phyloP scores from a whole-genome alignment of 768 basidiomycete species.

The Galerina marginata region DNA sequence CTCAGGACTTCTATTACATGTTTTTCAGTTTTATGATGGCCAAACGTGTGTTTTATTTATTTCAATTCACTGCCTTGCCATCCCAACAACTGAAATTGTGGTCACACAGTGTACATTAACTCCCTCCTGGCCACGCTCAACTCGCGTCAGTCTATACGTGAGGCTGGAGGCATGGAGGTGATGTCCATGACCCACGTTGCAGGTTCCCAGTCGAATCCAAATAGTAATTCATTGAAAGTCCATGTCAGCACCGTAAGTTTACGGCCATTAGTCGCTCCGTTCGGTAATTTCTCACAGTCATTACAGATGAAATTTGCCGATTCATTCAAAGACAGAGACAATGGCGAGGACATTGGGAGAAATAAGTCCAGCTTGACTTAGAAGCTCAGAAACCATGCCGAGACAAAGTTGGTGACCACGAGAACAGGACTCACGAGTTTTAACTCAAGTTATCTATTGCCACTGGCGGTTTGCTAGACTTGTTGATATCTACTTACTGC shows the following conservation, averaged over 20 bases:
- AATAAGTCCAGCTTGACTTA: no score
- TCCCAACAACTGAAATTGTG: not conserved
- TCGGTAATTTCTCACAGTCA: not conserved
- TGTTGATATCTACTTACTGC: no score
- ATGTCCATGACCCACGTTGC: slow-evolving; percentile 3
- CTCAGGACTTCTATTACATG: slow-evolving; percentile 1
- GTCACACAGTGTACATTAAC: slow-evolving; percentile 2
- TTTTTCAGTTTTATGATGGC: slow-evolving; percentile 4
- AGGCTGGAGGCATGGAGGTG: not conserved
- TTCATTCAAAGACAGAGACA: slow-evolving; percentile 2
- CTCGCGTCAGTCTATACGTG: slow-evolving; percentile 1
- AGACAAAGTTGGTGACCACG: no score
- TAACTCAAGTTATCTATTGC: no score
- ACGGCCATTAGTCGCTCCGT: not conserved
- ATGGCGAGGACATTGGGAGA: no score
- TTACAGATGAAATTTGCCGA: slow-evolving; percentile 3
- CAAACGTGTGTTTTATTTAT: not conserved
- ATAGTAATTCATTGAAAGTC: not conserved
- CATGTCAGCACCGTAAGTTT: not conserved
- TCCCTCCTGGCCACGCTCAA: slow-evolving; percentile 2
- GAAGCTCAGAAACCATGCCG: no score
- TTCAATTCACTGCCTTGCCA: no score
- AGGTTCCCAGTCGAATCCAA: not conserved
- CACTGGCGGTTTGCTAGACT: no score
- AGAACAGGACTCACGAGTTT: no score